Percentiles rank a stretch among this genome's conserved stretches.
phyloP scores from a whole-genome alignment of 768 basidiomycete species.

The Collybia sordida region DNA sequence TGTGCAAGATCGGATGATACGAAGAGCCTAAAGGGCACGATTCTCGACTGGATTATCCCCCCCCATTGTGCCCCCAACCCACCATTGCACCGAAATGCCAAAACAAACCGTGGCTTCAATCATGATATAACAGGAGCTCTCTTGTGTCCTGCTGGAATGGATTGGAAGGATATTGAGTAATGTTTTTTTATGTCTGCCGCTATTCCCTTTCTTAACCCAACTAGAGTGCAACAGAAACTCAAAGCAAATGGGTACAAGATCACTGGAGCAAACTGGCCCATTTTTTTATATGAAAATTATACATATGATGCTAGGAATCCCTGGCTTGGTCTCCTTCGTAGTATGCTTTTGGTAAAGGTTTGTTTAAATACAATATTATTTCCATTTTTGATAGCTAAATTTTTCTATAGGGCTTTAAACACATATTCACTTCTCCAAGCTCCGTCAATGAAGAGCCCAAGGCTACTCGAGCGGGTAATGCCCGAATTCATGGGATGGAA shows the following conservation, averaged over 20 bases:
- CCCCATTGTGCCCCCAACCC: conserved; percentile 9
- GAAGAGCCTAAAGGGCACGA: conserved; percentile 13
- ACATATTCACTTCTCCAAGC: background rate
- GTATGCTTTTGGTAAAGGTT: background rate
- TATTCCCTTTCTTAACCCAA: background rate
- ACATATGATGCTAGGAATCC: background rate
- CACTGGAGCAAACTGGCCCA: background rate
- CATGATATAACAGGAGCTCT: conserved; percentile 10
- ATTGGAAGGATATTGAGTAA: conserved; percentile 12
- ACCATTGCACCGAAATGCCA: conserved; percentile 6
- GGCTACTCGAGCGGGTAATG: too few relatives aligned
- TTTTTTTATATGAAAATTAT: background rate
- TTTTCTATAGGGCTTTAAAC: background rate
- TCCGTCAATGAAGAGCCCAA: too few relatives aligned
- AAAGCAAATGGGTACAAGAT: too few relatives aligned
- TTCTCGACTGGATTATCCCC: conserved; percentile 22
- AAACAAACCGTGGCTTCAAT: conserved; percentile 6
- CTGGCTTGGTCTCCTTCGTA: background rate
- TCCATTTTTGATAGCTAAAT: background rate
- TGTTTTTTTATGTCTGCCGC: background rate
- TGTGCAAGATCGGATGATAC: conserved; percentile 14
- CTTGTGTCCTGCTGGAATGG: conserved; percentile 7
- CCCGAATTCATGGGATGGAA: too few relatives aligned
- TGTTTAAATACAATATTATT: too few relatives aligned
- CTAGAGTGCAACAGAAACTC: too few relatives aligned